Conservation (phyloP, 768 basidiomycete genomes). For the Cystobasidium onofrii region DNA sequence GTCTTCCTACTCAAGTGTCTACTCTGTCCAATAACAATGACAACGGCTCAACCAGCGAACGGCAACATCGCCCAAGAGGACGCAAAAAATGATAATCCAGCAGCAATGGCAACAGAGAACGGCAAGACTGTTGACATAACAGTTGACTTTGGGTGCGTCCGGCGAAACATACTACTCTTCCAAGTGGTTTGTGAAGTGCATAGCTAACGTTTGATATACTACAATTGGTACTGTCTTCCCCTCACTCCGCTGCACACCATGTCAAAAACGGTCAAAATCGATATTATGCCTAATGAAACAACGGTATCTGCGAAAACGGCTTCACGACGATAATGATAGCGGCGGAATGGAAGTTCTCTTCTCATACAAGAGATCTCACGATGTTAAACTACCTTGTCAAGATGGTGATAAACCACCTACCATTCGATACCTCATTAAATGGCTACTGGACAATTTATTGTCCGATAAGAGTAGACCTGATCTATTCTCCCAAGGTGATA, state of each 20-base stretch:
- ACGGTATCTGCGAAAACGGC: too few species aligned
- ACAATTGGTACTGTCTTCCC: too few species aligned
- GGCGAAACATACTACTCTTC: neutral
- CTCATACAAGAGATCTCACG: conserved; percentile 58
- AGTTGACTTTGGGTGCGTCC: conserved; percentile 41
- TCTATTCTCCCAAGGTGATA: conserved; percentile 76
- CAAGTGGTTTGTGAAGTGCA: neutral
- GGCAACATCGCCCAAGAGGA: neutral
- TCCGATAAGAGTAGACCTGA: conserved; percentile 65
- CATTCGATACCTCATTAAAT: conserved; percentile 66
- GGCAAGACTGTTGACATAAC: conserved; percentile 32
- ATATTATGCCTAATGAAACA: too few species aligned
- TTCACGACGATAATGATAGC: too few species aligned
- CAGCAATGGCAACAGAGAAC: neutral
- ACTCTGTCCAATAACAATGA: too few species aligned
- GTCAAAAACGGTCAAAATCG: too few species aligned
- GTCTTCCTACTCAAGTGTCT: too few species aligned
- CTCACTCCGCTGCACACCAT: too few species aligned
- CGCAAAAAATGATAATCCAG: too few species aligned
- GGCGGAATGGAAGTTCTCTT: conserved; percentile 84
- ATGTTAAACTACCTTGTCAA: conserved; percentile 52
- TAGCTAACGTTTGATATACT: too few species aligned
- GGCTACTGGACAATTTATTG: conserved; percentile 67
- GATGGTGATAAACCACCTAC: conserved; percentile 53
- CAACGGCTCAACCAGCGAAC: too few species aligned